A percentile compares a stretch with the other conserved stretches of the same genome.
Conservation (phyloP, 495 filamentous ascomycete species). For the Terfezia boudieri region DNA sequence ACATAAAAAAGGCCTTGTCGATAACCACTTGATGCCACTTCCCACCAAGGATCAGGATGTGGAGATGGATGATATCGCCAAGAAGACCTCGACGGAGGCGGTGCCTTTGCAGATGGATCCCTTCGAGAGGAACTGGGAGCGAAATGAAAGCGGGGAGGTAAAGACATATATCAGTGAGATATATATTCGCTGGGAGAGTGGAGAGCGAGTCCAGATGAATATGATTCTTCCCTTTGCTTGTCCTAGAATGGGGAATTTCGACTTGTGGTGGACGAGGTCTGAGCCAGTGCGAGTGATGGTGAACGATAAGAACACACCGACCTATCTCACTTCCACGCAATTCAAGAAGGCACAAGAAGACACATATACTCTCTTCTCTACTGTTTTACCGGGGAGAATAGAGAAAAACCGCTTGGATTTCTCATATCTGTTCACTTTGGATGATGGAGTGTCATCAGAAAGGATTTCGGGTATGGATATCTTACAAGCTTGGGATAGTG, state of each 20-base stretch:
- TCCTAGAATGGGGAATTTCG: conserved; percentile 18
- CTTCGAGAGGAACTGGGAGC: conserved; percentile 26
- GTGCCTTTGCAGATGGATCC: conserved; percentile 40
- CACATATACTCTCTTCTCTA: conserved; percentile 11
- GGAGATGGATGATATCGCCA: conserved; percentile 22
- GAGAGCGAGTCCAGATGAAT: conserved; percentile 8
- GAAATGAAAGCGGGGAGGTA: background rate
- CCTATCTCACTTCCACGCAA: background rate
- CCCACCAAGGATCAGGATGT: conserved; percentile 17
- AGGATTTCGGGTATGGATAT: conserved; percentile 4
- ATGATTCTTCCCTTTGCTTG: conserved; percentile 21
- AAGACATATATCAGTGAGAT: background rate
- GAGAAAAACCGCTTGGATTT: conserved; percentile 8
- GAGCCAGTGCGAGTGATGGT: conserved; percentile 8
- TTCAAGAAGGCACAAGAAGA: conserved; percentile 7
- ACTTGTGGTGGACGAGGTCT: conserved; percentile 25
- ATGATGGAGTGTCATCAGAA: background rate
- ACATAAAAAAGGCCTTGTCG: conserved; percentile 46
- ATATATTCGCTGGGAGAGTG: conserved; percentile 2
- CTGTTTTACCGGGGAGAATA: conserved; percentile 10
- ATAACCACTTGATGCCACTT: conserved; percentile 56
- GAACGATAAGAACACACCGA: conserved; percentile 4
- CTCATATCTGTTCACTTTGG: conserved; percentile 14
- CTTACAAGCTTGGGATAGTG: conserved; percentile 1
- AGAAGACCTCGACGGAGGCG: conserved; percentile 25